Percentiles rank a stretch among this genome's conserved stretches.
Conservation (phyloP, 768 basidiomycete species). For the Hygrocybe punicea region DNA sequence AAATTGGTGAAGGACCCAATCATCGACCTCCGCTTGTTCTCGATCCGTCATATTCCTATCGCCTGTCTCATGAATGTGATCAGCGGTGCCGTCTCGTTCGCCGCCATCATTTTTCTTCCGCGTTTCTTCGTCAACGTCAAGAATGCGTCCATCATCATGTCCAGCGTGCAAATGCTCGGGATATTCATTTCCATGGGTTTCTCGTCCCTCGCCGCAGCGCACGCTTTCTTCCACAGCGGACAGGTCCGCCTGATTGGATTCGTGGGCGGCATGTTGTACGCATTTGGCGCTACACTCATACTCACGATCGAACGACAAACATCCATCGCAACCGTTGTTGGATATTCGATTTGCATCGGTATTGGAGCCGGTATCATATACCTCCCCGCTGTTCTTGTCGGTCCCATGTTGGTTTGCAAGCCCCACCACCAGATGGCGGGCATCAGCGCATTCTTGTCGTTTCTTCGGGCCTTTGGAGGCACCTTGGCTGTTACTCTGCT, state of each 20-base stretch:
- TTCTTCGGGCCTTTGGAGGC: not conserved
- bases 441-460: not conserved
- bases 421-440: not conserved
- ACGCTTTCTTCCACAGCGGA: not conserved
- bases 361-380: not conserved
- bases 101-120: not conserved
- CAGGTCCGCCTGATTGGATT: not conserved
- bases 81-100: not conserved
- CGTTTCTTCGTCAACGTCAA: not conserved
- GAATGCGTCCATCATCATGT: not conserved
- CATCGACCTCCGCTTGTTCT: not conserved
- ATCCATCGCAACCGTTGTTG: not conserved
- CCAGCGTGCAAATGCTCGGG: not conserved
- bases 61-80: not conserved
- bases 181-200: not conserved
- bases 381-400: not conserved
- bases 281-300: not conserved
- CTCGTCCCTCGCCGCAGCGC: not conserved
- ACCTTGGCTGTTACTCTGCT: not conserved
- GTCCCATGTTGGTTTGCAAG: not conserved
- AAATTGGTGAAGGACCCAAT: not conserved
- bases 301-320: not conserved
- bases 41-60: not conserved
- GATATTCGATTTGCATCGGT: not conserved
- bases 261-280: not conserved